A percentile compares a stretch with the other conserved stretches of the same genome.
Evolutionary conservation across 805 yeast species (phyloP).

Genomic region (Saccharomycopsis javanensis): DNA sequence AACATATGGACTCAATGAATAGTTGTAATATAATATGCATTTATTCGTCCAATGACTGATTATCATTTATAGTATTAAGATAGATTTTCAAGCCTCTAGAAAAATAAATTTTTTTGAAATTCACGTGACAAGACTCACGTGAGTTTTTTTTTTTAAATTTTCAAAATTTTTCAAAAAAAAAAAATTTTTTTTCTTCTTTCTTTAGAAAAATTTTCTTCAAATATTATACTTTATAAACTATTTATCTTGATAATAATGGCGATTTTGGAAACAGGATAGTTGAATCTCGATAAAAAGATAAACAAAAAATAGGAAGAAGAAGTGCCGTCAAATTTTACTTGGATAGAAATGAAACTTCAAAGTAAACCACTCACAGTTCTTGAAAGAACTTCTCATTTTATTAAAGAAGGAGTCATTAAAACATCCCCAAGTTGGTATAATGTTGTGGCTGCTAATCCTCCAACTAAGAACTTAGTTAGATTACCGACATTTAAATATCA

Average conservation of each 20-base stretch:
- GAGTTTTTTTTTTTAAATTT: too few relatives aligned
- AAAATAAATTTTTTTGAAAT: too few relatives aligned
- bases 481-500: slow-evolving; percentile 21
- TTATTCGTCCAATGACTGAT: background rate
- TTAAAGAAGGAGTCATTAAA: slow-evolving; percentile 58
- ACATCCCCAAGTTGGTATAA: slow-evolving; percentile 84
- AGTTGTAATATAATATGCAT: too few relatives aligned
- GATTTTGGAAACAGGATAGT: too few relatives aligned
- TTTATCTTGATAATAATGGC: too few relatives aligned
- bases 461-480: slow-evolving; percentile 44
- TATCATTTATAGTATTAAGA: too few relatives aligned
- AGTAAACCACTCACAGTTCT: slow-evolving; percentile 68
- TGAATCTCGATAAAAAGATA: too few relatives aligned
- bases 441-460: slow-evolving; percentile 78
- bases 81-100: too few relatives aligned
- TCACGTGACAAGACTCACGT: too few relatives aligned
- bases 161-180: background rate
- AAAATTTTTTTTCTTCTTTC: background rate
- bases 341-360: slow-evolving; percentile 51
- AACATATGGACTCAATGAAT: too few relatives aligned
- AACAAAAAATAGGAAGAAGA: background rate
- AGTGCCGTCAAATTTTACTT: background rate
- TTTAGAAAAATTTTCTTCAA: background rate
- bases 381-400: slow-evolving; percentile 69
- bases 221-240: too few relatives aligned